Evolutionary conservation across 345 rosid genomes (phyloP).

Genomic region (Populus pruinosa): DNA sequence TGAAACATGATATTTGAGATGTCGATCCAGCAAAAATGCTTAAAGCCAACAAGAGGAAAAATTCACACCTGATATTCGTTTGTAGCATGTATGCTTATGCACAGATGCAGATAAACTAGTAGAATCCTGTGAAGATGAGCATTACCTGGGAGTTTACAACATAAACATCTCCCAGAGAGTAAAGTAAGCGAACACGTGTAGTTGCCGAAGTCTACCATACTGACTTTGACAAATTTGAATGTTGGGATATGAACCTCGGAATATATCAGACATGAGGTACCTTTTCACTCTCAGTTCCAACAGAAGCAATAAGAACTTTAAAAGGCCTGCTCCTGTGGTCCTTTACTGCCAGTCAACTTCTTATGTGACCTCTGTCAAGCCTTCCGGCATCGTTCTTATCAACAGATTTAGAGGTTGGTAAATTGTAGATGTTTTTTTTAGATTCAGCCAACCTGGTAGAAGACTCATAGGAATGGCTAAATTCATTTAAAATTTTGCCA

Average conservation of each 20-base stretch:
- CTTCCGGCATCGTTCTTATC: too few species aligned
- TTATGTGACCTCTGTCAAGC: too few species aligned
- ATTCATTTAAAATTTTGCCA: too few species aligned
- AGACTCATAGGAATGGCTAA: too few species aligned
- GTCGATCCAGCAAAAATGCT: too few species aligned
- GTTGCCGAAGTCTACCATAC: constrained; percentile 80
- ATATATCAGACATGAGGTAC: constrained; percentile 68
- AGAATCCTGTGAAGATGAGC: constrained; percentile 7
- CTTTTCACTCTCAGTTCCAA: constrained; percentile 20
- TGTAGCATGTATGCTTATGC: neutral
- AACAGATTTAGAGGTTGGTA: too few species aligned
- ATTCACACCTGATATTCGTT: too few species aligned
- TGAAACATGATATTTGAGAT: neutral
- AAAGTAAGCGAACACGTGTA: constrained; percentile 76
- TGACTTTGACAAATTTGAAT: constrained; percentile 60
- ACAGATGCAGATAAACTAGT: neutral
- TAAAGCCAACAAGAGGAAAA: neutral
- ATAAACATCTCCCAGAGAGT: constrained; percentile 91
- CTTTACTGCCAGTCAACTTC: too few species aligned
- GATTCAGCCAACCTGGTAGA: too few species aligned
- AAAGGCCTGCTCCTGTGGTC: too few species aligned
- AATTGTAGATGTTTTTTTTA: too few species aligned
- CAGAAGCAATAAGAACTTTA: too few species aligned
- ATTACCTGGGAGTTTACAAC: constrained; percentile 87
- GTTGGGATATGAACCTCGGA: constrained; percentile 48